Percentiles rank a stretch among this genome's conserved stretches.
Conservation (phyloP, 345 rosid species). For the Eutrema heterophyllum region DNA sequence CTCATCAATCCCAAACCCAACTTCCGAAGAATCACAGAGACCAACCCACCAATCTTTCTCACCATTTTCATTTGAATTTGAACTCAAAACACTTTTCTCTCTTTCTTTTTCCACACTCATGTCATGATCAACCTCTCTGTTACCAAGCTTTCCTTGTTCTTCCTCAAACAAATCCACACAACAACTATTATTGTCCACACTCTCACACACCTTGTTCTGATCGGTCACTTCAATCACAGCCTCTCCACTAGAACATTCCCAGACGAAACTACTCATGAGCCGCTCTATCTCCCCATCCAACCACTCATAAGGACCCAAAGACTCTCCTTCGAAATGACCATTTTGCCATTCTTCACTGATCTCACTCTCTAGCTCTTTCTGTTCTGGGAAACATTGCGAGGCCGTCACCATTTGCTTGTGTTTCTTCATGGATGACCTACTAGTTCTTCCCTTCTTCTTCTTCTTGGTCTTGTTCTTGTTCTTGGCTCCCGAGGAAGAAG, state of each 20-base stretch:
- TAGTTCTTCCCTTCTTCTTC: slow-evolving; percentile 33
- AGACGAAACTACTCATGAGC: slow-evolving; percentile 31
- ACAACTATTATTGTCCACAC: slow-evolving; percentile 24
- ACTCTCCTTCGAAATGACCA: slow-evolving; percentile 24
- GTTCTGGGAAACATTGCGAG: neutral
- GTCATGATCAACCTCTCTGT: slow-evolving; percentile 7
- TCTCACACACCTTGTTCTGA: slow-evolving; percentile 17
- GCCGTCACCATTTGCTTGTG: slow-evolving; percentile 36
- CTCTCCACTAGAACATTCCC: slow-evolving; percentile 21
- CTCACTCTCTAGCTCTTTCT: slow-evolving; percentile 5
- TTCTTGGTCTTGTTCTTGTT: slow-evolving; percentile 19
- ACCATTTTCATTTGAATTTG: slow-evolving; percentile 24
- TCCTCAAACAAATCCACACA: slow-evolving; percentile 28
- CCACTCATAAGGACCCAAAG: slow-evolving; percentile 66
- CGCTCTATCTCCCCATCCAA: slow-evolving; percentile 60
- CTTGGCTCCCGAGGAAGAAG: slow-evolving; percentile 2
- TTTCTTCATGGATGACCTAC: slow-evolving; percentile 42
- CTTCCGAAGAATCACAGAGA: slow-evolving; percentile 12
- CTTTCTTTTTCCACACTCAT: slow-evolving; percentile 19
- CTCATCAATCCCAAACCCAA: slow-evolving; percentile 24
- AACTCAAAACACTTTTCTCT: slow-evolving; percentile 30
- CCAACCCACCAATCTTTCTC: slow-evolving; percentile 21
- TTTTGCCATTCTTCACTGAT: neutral
- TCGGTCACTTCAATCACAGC: neutral
- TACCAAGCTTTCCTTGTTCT: slow-evolving; percentile 18